A percentile compares a stretch with the other conserved stretches of the same genome.
Conservation (phyloP, 768 basidiomycete species). For the Suillus plorans region DNA sequence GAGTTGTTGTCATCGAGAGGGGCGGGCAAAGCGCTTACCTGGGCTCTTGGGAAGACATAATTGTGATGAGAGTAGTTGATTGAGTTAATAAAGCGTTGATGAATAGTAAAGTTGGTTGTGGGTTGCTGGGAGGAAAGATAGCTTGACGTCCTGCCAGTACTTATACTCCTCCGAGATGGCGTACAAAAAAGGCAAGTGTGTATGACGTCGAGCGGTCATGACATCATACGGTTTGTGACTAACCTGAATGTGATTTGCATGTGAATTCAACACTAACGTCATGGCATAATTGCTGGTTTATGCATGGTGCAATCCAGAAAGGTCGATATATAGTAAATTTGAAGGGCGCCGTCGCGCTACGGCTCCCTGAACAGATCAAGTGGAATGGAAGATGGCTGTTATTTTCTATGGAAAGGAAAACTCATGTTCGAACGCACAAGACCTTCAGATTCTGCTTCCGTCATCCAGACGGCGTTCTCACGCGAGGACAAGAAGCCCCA, state of each 20-base stretch:
- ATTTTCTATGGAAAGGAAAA: background rate
- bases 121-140: background rate
- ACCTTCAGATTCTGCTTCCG: background rate
- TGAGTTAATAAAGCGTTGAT: background rate
- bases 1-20: background rate
- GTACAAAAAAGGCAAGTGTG: conserved; percentile 31
- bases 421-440: background rate
- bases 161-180: conserved; percentile 23
- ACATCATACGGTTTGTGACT: conserved; percentile 23
- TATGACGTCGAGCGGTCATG: conserved; percentile 23
- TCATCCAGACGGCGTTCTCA: background rate
- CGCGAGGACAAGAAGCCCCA: background rate
- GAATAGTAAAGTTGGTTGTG: conserved; percentile 11
- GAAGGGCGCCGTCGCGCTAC: background rate
- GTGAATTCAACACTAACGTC: background rate
- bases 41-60: conserved; percentile 21
- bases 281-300: no score
- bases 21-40: conserved; percentile 19
- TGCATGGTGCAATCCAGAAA: no score
- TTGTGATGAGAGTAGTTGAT: conserved; percentile 10
- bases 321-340: background rate
- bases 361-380: background rate
- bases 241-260: background rate
- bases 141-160: conserved; percentile 10
- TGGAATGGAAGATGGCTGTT: background rate